phyloP scores from a whole-genome alignment of 1,139 yeast genomes.

The Magnusiomyces clavatus region DNA sequence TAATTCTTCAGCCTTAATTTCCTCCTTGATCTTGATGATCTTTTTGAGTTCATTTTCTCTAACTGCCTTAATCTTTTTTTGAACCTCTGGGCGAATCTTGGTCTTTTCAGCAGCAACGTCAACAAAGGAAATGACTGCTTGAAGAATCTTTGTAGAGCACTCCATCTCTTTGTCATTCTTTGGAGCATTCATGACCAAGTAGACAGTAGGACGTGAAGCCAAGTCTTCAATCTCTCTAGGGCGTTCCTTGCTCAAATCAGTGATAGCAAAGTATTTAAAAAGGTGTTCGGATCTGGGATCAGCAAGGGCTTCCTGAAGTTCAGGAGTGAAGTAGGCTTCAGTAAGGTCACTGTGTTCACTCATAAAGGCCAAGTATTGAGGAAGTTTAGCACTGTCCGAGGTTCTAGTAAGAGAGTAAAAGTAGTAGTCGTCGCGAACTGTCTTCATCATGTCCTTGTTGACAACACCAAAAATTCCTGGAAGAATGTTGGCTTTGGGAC shows the following conservation, averaged over 20 bases:
- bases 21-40: slow-evolving; percentile 52
- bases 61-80: slow-evolving; percentile 63
- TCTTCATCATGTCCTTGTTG: slow-evolving; percentile 76
- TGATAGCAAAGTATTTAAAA: slow-evolving; percentile 54
- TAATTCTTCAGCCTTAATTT: slow-evolving; percentile 55
- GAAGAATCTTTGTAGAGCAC: slow-evolving; percentile 43
- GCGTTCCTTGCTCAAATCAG: slow-evolving; percentile 69
- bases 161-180: slow-evolving; percentile 40
- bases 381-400: slow-evolving; percentile 59
- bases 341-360: slow-evolving; percentile 79
- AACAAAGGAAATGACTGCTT: slow-evolving; percentile 45
- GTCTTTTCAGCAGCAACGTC: slow-evolving; percentile 45
- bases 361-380: slow-evolving; percentile 76
- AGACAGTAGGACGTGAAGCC: slow-evolving; percentile 47
- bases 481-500: slow-evolving; percentile 45
- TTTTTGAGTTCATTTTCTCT: slow-evolving; percentile 65
- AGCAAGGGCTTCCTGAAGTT: slow-evolving; percentile 24
- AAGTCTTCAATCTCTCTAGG: slow-evolving; percentile 49
- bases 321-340: slow-evolving; percentile 51
- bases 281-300: slow-evolving; percentile 36
- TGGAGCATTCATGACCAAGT: slow-evolving; percentile 46
- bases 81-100: slow-evolving; percentile 50
- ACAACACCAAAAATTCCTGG: slow-evolving; percentile 79
- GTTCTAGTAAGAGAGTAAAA: slow-evolving; percentile 81
- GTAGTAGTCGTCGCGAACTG: slow-evolving; percentile 66